These are phyloP conservation scores for Aspergillus aculeatinus DNA, from an alignment of 2,329 filamentous ascomycete species.

Conservation along the genomic window DNA sequence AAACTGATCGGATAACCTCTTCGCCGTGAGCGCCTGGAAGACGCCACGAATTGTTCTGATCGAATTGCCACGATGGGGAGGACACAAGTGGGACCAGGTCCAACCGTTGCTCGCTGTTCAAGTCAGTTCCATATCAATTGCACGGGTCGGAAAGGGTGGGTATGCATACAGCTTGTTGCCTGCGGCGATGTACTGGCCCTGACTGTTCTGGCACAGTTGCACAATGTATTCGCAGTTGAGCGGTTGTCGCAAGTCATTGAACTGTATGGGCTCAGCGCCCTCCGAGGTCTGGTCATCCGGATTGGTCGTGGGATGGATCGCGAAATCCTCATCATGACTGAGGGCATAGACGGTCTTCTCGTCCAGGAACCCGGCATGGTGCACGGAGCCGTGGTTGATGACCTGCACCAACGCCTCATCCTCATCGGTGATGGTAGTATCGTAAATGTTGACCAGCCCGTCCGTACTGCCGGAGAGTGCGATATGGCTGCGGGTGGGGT, in stretches of 20 bases:
- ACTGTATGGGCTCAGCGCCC: constrained; percentile 47
- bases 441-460: constrained; percentile 62
- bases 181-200: constrained; percentile 46
- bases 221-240: constrained; percentile 61
- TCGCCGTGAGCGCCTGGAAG: constrained; percentile 50
- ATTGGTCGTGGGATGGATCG: constrained; percentile 55
- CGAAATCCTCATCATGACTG: constrained; percentile 62
- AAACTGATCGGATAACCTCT: constrained; percentile 49
- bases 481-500: constrained; percentile 52
- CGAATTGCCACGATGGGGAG: constrained; percentile 40
- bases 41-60: constrained; percentile 41
- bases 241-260: constrained; percentile 57
- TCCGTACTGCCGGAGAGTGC: constrained; percentile 64
- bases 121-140: constrained; percentile 4
- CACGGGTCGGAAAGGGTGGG: background rate
- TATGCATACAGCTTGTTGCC: constrained; percentile 51
- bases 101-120: constrained; percentile 39
- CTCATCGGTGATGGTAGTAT: constrained; percentile 57
- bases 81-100: constrained; percentile 44
- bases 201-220: constrained; percentile 49
- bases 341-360: constrained; percentile 56
- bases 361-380: constrained; percentile 60
- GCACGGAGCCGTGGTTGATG: constrained; percentile 62
- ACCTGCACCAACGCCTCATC: constrained; percentile 64
- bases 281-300: constrained; percentile 49